A percentile compares a stretch with the other conserved stretches of the same genome.
Evolutionary conservation across 2,329 filamentous ascomycete species (phyloP).

Genomic region (Teratosphaeria gauchensis): DNA sequence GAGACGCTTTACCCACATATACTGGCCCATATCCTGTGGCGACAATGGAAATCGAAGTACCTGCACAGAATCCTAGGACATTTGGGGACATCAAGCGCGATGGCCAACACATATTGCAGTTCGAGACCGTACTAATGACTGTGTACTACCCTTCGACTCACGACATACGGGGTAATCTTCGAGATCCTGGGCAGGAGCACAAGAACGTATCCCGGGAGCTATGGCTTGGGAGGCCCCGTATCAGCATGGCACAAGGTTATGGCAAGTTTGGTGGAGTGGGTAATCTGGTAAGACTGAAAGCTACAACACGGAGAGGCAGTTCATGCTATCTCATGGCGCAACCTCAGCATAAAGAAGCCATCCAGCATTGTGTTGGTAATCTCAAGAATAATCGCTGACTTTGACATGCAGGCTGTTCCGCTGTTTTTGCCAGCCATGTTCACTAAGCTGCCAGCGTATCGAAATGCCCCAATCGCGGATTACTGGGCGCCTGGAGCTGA

Average conservation of each 20-base stretch:
- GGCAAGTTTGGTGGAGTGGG: slow-evolving; percentile 50
- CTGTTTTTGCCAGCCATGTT: slow-evolving; percentile 52
- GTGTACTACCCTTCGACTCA: slow-evolving; percentile 53
- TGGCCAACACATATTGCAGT: slow-evolving; percentile 38
- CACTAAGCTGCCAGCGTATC: slow-evolving; percentile 55
- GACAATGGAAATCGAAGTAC: slow-evolving; percentile 48
- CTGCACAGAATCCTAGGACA: slow-evolving; percentile 36
- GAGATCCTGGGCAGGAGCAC: slow-evolving; percentile 13
- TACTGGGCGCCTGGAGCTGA: slow-evolving; percentile 38
- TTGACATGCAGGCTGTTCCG: slow-evolving; percentile 41
- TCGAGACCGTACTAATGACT: slow-evolving; percentile 54
- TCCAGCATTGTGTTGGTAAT: slow-evolving; percentile 46
- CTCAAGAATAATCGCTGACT: slow-evolving; percentile 50
- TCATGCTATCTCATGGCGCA: background rate
- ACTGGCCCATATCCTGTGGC: slow-evolving; percentile 45
- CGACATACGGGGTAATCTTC: slow-evolving; percentile 19
- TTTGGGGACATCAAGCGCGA: slow-evolving; percentile 44
- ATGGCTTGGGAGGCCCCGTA: slow-evolving; percentile 52
- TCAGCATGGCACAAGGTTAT: slow-evolving; percentile 50
- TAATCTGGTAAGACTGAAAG: slow-evolving; percentile 18
- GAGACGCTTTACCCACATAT: slow-evolving; percentile 39
- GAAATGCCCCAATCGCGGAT: slow-evolving; percentile 50
- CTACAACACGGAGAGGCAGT: background rate
- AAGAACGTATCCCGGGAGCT: slow-evolving; percentile 44
- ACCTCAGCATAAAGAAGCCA: slow-evolving; percentile 37